phyloP scores from a whole-genome alignment of 441 rosid genomes.

The Viola pubescens region DNA sequence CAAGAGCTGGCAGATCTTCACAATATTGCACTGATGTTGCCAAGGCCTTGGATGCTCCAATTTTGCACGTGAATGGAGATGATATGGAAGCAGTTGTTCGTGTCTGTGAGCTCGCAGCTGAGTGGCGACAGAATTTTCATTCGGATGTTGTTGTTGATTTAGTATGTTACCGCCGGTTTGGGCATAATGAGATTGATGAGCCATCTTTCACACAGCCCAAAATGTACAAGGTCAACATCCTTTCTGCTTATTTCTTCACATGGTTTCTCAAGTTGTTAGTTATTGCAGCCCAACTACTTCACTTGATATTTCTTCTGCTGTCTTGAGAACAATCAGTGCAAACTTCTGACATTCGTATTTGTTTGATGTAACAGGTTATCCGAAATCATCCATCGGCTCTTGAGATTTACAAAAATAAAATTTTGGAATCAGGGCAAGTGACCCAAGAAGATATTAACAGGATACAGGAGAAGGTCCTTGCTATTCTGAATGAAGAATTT shows the following conservation, averaged over 20 bases:
- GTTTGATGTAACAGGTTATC: conserved; percentile 48
- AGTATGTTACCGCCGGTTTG: conserved; percentile 86
- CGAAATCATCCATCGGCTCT: conserved; percentile 82
- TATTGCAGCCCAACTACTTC: background rate
- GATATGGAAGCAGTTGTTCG: conserved; percentile 95
- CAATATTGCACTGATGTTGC: conserved; percentile 98
- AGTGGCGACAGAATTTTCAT: conserved; percentile 97
- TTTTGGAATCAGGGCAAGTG: conserved; percentile 74
- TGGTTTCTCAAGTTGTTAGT: background rate
- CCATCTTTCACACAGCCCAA: conserved; percentile 96
- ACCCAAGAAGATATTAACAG: conserved; percentile 51
- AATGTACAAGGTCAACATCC: conserved; percentile 69
- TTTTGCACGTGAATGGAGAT: conserved; percentile 91
- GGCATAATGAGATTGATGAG: conserved; percentile 93
- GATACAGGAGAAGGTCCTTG: conserved; percentile 65
- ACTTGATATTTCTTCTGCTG: background rate
- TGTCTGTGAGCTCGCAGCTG: conserved; percentile 93
- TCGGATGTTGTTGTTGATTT: conserved; percentile 92
- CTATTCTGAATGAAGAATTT: conserved; percentile 83
- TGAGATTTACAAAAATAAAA: conserved; percentile 59
- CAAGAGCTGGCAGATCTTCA: conserved; percentile 86
- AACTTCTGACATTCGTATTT: conserved; percentile 10
- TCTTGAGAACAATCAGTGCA: conserved; percentile 3
- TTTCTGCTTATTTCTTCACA: background rate
- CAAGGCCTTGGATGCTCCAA: conserved; percentile 89